Evolutionary conservation across 306 rosid species (phyloP).

Genomic region (Lablab purpureus): DNA sequence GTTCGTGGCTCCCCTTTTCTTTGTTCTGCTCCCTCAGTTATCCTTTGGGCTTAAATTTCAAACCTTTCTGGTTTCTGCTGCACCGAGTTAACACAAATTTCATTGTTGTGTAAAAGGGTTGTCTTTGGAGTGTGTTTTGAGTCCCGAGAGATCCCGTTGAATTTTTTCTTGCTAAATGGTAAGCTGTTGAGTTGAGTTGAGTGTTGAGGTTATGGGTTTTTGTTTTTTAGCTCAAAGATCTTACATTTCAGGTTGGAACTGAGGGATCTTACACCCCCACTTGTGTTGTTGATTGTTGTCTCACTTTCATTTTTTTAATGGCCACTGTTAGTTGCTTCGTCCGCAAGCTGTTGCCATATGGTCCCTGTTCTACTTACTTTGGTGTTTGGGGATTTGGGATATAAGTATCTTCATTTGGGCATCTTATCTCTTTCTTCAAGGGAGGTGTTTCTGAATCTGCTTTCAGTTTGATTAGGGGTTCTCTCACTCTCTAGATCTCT

Average conservation of each 20-base stretch:
- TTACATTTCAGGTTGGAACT: slow-evolving; percentile 61
- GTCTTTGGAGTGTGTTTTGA: slow-evolving; percentile 10
- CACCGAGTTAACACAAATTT: slow-evolving; percentile 36
- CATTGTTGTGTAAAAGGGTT: slow-evolving; percentile 39
- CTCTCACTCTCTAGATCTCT: slow-evolving; percentile 39
- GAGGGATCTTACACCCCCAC: slow-evolving; percentile 52
- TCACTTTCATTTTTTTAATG: slow-evolving; percentile 53
- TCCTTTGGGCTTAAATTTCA: slow-evolving; percentile 47
- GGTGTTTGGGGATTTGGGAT: slow-evolving; percentile 57
- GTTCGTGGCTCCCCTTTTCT: slow-evolving; percentile 43
- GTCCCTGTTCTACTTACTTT: slow-evolving; percentile 51
- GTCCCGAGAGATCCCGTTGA: neutral
- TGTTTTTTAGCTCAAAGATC: slow-evolving; percentile 54
- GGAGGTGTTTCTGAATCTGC: slow-evolving; percentile 33
- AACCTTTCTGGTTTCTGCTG: slow-evolving; percentile 42
- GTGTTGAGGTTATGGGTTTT: slow-evolving; percentile 37
- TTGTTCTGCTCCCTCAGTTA: slow-evolving; percentile 25
- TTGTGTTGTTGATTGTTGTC: slow-evolving; percentile 51
- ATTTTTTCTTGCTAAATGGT: slow-evolving; percentile 14
- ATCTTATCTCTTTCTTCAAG: slow-evolving; percentile 46
- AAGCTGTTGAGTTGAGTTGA: slow-evolving; percentile 37
- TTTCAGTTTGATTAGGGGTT: slow-evolving; percentile 43
- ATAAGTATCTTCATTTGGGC: slow-evolving; percentile 51
- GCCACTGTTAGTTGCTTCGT: slow-evolving; percentile 62
- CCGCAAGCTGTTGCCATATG: slow-evolving; percentile 66